These are phyloP conservation scores for Septoria petroselini DNA, from an alignment of 2,329 filamentous ascomycete species.

Conservation along the genomic window DNA sequence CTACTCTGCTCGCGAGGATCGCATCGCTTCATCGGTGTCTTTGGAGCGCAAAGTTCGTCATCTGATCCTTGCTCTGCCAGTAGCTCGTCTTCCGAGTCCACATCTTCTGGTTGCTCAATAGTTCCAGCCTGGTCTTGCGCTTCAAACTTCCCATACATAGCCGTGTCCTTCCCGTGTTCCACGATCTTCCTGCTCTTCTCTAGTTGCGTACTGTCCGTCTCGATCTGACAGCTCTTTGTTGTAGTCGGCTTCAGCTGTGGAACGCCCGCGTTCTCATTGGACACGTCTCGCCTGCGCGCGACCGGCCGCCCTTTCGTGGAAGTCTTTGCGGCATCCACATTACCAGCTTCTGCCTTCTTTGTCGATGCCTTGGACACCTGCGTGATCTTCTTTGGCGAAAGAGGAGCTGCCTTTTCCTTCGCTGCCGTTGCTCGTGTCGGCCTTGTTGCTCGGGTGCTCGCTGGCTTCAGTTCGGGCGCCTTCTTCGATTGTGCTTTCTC, in stretches of 20 bases:
- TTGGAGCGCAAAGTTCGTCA: slow-evolving; percentile 37
- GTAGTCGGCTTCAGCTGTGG: background rate
- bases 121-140: slow-evolving; percentile 10
- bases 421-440: slow-evolving; percentile 27
- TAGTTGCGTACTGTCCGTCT: slow-evolving; percentile 13
- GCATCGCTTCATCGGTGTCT: slow-evolving; percentile 35
- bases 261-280: slow-evolving; percentile 36
- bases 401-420: slow-evolving; percentile 29
- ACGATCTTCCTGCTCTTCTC: slow-evolving; percentile 20
- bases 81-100: slow-evolving; percentile 16
- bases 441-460: slow-evolving; percentile 20
- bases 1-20: slow-evolving; percentile 23
- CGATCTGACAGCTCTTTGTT: background rate
- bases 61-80: slow-evolving; percentile 26
- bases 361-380: slow-evolving; percentile 31
- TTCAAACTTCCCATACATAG: background rate
- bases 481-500: slow-evolving; percentile 3
- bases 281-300: slow-evolving; percentile 27
- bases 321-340: slow-evolving; percentile 12
- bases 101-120: slow-evolving; percentile 4
- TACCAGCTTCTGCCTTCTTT: slow-evolving; percentile 14
- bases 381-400: slow-evolving; percentile 40
- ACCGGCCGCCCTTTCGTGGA: slow-evolving; percentile 15
- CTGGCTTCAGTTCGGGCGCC: slow-evolving; percentile 5
- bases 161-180: slow-evolving; percentile 2